Base-by-base conservation (phyloP, 176 grass and related monocot genomes). In the Canna indica region DNA sequence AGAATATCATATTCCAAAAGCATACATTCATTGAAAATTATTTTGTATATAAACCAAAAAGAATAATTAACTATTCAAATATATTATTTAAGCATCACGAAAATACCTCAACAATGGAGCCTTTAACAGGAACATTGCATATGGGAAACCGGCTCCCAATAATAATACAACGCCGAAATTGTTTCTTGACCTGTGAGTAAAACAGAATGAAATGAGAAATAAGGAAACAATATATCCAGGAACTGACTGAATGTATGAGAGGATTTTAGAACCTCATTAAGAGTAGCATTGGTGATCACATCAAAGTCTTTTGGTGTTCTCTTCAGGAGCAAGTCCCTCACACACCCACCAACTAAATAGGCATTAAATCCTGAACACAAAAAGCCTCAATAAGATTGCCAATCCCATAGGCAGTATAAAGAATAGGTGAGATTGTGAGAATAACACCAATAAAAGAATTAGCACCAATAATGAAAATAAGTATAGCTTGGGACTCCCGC, bases 281-380 rank as follows among this genome's bases (percentile, higher is more conserved):
- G 88, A 79, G 79, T 86, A 74, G 92, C 92, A 69, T 81, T 85
- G 6, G 88, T 96, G 54, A 91, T 89, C 25, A 96, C 64, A 70
- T 96, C 92, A 77, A 96, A 96, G 75, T 96, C 92, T 83, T 96
- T 96, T 42, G 92, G 92, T 35, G 66, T 72, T 70, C 83, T 79
- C 39, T 91, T 87, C 57, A 96, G 73, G 64, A 91, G 58, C 75
- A 96, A 85, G 76, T 96, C 86, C 77, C 92, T 89, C 68, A 96
- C 88, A 36, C 92, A 96, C 2, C 92, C 92, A 74, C 88, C 85
- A 63, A 96, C 92, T 79, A 96, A 86, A 85, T 89, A 96, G 68
- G 92, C 81, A 75, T 83, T 74, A 79, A 86, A 96, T 38, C 92
- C 92, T 96, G 68, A 29, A 70, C 50, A 42, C 34, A 75, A 14